Evolutionary conservation across 2,329 filamentous ascomycete species (phyloP).

Genomic region (Botrytis elliptica): DNA sequence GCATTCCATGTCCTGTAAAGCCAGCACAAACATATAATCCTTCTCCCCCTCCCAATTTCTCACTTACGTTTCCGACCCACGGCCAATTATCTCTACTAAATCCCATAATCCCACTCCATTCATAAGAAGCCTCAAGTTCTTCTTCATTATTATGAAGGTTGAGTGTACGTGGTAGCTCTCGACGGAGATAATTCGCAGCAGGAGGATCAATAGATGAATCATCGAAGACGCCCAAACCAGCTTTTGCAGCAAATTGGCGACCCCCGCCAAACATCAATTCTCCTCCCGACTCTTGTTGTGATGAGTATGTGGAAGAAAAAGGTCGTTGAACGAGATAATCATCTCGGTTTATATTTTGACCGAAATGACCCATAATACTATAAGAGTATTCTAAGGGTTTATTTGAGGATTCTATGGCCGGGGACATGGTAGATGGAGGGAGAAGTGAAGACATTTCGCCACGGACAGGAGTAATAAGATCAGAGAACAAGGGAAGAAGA

Average conservation of each 20-base stretch:
- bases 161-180: slow-evolving; percentile 31
- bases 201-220: slow-evolving; percentile 57
- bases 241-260: slow-evolving; percentile 53
- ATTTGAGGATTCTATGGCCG: slow-evolving; percentile 16
- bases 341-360: slow-evolving; percentile 51
- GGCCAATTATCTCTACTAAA: slow-evolving; percentile 66
- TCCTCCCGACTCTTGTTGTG: slow-evolving; percentile 41
- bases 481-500: slow-evolving; percentile 66
- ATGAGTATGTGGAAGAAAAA: slow-evolving; percentile 39
- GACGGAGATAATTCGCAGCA: slow-evolving; percentile 36
- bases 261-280: slow-evolving; percentile 73
- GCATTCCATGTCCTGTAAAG: slow-evolving; percentile 77
- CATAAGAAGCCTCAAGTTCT: slow-evolving; percentile 48
- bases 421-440: slow-evolving; percentile 48
- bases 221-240: slow-evolving; percentile 56
- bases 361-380: slow-evolving; percentile 55
- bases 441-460: slow-evolving; percentile 69
- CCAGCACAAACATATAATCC: slow-evolving; percentile 65
- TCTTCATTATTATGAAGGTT: slow-evolving; percentile 39
- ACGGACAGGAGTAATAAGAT: slow-evolving; percentile 73
- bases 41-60: slow-evolving; percentile 48
- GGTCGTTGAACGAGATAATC: slow-evolving; percentile 75
- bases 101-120: slow-evolving; percentile 81
- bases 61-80: slow-evolving; percentile 69
- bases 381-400: slow-evolving; percentile 43